Evolutionary conservation across 106 monocot genomes (phyloP), one percentile per base, ranked within the genome.

Genomic region (Hemerocallis citrina): DNA sequence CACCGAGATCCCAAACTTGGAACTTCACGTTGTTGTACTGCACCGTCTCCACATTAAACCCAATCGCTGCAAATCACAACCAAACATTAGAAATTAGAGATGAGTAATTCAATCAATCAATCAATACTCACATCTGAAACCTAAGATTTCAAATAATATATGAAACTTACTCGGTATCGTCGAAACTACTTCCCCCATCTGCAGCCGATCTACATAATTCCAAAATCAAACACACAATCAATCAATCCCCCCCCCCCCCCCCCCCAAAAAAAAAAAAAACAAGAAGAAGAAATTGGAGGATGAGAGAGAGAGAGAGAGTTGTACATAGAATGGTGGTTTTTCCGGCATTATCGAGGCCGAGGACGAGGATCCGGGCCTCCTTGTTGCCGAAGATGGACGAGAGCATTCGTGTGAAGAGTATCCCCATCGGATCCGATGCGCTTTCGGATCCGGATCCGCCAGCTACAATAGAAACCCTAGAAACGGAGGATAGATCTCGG

Each of bases 311-410:
- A 24, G 44, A 20, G 28, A 7, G 16, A 15, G 32, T n/a, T 6
- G 27, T 74, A 91, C 95, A 96, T 1, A 96, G 72, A 60, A 96
- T 96, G 32, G 95, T 96, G 65, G 95, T 96, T 81, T 96, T 96
- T 14, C 95, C 95, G 66, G 95, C 95, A 81, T 96, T 96, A 74
- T 96, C 95, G 67, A 96, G 95, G 55, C 90, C 95, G 71, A 96
- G 95, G 41, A 96, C 90, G 47, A 96, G 95, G 90, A 96, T 96
- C 65, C 95, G 86, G 30, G 95, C 95, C 74, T 96, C 95, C 22
- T 77, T 75, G 71, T 87, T 87, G 65, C 95, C 90, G 79, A 96
- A 96, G 37, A 96, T 29, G 57, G 95, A 90, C 6, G 86, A 83
- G 70, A 96, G 76, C 79, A 96, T 72, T 54, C 86, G 77, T 6